Evolutionary conservation across 2,329 filamentous ascomycete genomes (phyloP).

Genomic region (Talaromyces sp.): DNA sequence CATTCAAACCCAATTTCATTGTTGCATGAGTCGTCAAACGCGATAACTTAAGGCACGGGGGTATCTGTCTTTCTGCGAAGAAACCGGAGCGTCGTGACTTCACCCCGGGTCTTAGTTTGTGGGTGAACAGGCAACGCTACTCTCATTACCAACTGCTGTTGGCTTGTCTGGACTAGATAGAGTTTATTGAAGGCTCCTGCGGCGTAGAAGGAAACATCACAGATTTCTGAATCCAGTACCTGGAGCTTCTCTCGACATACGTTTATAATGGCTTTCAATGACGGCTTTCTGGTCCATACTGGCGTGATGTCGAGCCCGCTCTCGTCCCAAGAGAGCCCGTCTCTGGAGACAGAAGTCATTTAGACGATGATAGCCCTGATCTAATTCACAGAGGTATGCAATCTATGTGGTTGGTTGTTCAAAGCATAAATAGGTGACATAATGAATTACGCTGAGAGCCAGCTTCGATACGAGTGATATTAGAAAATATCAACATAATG

Average conservation of each 20-base stretch:
- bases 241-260: background rate
- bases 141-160: background rate
- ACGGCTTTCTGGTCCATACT: background rate
- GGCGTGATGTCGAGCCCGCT: background rate
- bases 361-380: background rate
- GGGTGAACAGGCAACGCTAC: constrained; percentile 6
- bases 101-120: background rate
- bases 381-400: background rate
- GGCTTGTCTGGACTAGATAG: background rate
- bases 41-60: constrained; percentile 19
- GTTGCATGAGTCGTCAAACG: constrained; percentile 18
- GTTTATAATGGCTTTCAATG: background rate
- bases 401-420: background rate
- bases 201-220: background rate
- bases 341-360: background rate
- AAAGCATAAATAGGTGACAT: background rate
- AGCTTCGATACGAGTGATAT: background rate
- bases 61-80: background rate
- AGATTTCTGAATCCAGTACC: background rate
- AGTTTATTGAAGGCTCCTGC: constrained; percentile 10
- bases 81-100: constrained; percentile 2
- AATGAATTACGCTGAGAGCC: background rate
- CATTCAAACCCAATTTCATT: constrained; percentile 22
- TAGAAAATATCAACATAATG: background rate
- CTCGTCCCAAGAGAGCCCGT: background rate